These are phyloP conservation scores for Geranium incanum DNA, from an alignment of 441 rosid genomes.

Conservation along the genomic window DNA sequence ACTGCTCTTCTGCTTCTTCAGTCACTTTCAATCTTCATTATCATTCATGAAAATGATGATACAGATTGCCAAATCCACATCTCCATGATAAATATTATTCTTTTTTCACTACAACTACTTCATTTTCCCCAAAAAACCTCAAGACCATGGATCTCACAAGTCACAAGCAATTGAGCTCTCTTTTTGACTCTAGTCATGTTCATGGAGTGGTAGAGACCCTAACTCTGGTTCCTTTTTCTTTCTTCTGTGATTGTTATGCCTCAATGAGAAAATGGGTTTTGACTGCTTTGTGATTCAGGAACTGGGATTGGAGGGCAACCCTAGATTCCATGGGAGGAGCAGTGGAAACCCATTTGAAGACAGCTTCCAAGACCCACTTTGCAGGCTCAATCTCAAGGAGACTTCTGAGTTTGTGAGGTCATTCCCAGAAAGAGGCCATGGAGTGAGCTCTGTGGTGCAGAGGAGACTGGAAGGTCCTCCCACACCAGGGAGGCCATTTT, in stretches of 20 bases:
- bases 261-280: conserved; percentile 14
- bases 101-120: no score
- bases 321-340: conserved; percentile 33
- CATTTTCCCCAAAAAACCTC: conserved; percentile 9
- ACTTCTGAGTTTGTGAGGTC: conserved; percentile 67
- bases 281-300: conserved; percentile 30
- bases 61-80: no score
- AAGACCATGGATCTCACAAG: conserved; percentile 51
- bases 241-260: conserved; percentile 12
- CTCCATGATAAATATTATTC: no score
- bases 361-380: conserved; percentile 52
- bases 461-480: conserved; percentile 58
- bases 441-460: conserved; percentile 29
- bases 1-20: conserved; percentile 19
- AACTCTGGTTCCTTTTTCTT: conserved; percentile 17
- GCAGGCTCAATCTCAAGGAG: conserved; percentile 66
- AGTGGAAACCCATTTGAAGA: conserved; percentile 50
- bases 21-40: conserved; percentile 31
- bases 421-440: conserved; percentile 29
- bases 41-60: neutral
- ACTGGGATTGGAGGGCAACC: conserved; percentile 33
- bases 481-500: conserved; percentile 78
- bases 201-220: conserved; percentile 38
- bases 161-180: conserved; percentile 32
- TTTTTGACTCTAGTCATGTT: neutral